Evolutionary conservation across 768 basidiomycete species (phyloP).

Genomic region (Arthromyces matolae): DNA sequence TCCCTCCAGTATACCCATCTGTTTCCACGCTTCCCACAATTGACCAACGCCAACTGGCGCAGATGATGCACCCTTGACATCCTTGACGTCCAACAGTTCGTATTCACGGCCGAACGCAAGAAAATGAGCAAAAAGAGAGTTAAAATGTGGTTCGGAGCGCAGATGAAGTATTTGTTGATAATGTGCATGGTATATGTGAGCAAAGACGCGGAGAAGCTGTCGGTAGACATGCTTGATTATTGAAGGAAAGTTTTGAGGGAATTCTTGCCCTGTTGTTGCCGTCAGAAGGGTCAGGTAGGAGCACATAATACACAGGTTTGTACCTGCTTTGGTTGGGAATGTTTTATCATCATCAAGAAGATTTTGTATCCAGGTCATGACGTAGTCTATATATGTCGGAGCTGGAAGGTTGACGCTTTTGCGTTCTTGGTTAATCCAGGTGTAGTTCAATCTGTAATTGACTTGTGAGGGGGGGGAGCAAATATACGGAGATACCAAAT

Average conservation of each 20-base stretch:
- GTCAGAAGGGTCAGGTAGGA: not conserved
- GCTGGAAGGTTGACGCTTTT: slow-evolving; percentile 90
- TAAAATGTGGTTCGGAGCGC: slow-evolving; percentile 92
- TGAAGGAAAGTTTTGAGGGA: slow-evolving; percentile 82
- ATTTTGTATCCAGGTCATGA: slow-evolving; percentile 98
- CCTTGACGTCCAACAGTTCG: slow-evolving; percentile 86
- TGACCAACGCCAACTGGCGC: slow-evolving; percentile 70
- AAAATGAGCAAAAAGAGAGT: slow-evolving; percentile 97
- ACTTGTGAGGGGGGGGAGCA: slow-evolving; percentile 2
- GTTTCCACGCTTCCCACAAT: slow-evolving; percentile 87
- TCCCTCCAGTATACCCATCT: slow-evolving; percentile 76
- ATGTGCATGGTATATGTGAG: slow-evolving; percentile 97
- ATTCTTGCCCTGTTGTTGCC: slow-evolving; percentile 68
- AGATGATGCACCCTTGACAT: slow-evolving; percentile 68
- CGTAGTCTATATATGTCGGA: slow-evolving; percentile 97
- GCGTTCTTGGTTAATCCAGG: slow-evolving; percentile 96
- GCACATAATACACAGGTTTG: slow-evolving; percentile 26
- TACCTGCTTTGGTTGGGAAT: slow-evolving; percentile 95
- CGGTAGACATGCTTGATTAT: slow-evolving; percentile 95
- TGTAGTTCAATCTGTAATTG: slow-evolving; percentile 87
- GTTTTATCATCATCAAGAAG: slow-evolving; percentile 88
- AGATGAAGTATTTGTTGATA: slow-evolving; percentile 91
- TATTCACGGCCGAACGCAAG: slow-evolving; percentile 95
- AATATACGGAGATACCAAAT: not conserved
- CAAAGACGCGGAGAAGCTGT: slow-evolving; percentile 94